Conservation (phyloP, 2,329 filamentous ascomycete species). For the Fusarium euwallaceae region DNA sequence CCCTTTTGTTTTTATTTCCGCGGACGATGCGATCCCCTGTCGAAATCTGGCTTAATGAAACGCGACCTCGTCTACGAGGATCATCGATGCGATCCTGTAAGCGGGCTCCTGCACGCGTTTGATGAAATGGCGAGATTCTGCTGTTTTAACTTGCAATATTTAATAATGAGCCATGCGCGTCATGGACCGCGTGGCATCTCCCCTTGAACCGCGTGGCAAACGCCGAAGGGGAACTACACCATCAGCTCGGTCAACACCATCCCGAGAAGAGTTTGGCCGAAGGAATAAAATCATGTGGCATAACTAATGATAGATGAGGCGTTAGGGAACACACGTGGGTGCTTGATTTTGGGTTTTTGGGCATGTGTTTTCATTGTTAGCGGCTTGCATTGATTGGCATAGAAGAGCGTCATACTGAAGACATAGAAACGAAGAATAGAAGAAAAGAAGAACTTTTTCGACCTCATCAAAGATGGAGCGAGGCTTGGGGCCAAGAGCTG, state of each 20-base stretch:
- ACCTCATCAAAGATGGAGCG: neutral
- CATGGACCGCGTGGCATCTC: slow-evolving; percentile 17
- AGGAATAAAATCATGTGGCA: slow-evolving; percentile 4
- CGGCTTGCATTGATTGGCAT: neutral
- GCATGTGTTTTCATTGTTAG: neutral
- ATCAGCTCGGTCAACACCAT: neutral
- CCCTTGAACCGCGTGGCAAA: neutral
- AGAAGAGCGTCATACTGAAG: slow-evolving; percentile 5
- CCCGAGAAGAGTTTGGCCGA: slow-evolving; percentile 3
- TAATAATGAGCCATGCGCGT: slow-evolving; percentile 1
- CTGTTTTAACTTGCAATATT: neutral
- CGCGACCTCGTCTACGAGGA: slow-evolving; percentile 2
- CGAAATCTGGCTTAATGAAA: slow-evolving; percentile 12
- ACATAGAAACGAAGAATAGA: slow-evolving; percentile 2
- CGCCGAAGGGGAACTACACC: neutral
- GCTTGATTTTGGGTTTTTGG: slow-evolving; percentile 1
- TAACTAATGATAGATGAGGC: slow-evolving; percentile 9
- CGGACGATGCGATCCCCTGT: slow-evolving; percentile 10
- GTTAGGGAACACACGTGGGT: slow-evolving; percentile 10
- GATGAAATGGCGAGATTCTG: neutral
- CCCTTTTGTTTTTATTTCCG: slow-evolving; percentile 3
- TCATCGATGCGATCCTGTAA: neutral
- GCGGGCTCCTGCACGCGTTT: neutral
- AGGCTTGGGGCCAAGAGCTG: slow-evolving; percentile 2
- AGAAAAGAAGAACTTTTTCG: neutral